phyloP scores from a whole-genome alignment of 805 yeast species.

The Lachancea cidri region DNA sequence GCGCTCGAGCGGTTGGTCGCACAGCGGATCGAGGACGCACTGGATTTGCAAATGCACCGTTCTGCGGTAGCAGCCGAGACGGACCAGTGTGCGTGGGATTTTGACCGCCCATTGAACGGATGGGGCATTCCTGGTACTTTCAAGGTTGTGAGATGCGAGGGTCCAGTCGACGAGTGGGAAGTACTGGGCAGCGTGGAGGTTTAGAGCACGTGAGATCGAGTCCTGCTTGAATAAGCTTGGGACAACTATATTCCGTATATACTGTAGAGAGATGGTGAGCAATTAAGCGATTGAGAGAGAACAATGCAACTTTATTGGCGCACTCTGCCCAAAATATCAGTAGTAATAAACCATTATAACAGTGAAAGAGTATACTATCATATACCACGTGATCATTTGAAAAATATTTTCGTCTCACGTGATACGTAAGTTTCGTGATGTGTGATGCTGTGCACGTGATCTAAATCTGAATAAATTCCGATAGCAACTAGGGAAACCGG shows the following conservation, averaged over 20 bases:
- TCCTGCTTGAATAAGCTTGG: no score
- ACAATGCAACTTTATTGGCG: no score
- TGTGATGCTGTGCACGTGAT: background rate
- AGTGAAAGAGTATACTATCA: no score
- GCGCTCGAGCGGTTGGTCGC: constrained; percentile 60
- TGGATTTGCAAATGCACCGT: constrained; percentile 37
- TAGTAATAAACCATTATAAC: no score
- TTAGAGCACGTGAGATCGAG: no score
- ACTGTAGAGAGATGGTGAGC: no score
- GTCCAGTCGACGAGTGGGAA: constrained; percentile 66
- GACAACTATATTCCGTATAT: background rate
- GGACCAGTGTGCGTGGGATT: constrained; percentile 22
- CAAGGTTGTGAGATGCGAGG: constrained; percentile 64
- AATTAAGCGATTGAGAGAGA: no score
- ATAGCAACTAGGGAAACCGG: background rate
- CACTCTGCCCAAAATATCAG: no score
- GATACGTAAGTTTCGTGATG: background rate
- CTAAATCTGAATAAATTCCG: background rate
- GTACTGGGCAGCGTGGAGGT: constrained; percentile 46
- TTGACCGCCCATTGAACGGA: constrained; percentile 21
- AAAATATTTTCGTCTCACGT: no score
- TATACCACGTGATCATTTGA: no score
- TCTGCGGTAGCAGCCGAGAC: constrained; percentile 5
- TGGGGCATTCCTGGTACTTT: constrained; percentile 67
- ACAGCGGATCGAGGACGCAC: constrained; percentile 59